Conservation (phyloP, 2,329 filamentous ascomycete genomes). For the Claviceps monticola region DNA sequence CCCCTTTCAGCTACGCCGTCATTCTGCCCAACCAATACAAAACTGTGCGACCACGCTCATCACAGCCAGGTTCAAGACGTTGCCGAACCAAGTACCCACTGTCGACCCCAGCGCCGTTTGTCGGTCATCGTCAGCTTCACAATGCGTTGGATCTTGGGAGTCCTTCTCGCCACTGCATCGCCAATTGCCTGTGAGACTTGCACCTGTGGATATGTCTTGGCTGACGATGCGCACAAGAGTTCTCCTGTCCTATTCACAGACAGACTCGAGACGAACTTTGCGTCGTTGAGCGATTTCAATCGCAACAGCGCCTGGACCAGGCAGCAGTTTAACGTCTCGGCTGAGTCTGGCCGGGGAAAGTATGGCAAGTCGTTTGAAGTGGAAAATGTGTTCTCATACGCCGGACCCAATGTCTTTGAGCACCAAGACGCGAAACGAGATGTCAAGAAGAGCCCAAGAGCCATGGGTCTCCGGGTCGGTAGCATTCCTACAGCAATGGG, state of each 20-base stretch:
- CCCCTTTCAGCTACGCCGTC: background rate
- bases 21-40: background rate
- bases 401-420: constrained; percentile 21
- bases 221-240: constrained; percentile 23
- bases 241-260: constrained; percentile 48
- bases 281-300: constrained; percentile 35
- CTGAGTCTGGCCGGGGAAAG: constrained; percentile 41
- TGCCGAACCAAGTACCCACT: background rate
- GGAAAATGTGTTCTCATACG: constrained; percentile 43
- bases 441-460: constrained; percentile 30
- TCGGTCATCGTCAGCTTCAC: background rate
- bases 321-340: constrained; percentile 53
- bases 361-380: constrained; percentile 51
- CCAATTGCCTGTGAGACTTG: constrained; percentile 30
- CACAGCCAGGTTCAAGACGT: background rate
- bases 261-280: constrained; percentile 58
- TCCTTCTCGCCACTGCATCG: constrained; percentile 7
- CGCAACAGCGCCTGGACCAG: constrained; percentile 47
- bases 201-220: constrained; percentile 57
- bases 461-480: constrained; percentile 41
- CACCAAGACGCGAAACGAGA: constrained; percentile 8
- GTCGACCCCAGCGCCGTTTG: background rate
- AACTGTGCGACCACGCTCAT: background rate
- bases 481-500: constrained; percentile 26
- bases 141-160: background rate